These are phyloP conservation scores for Umbelopsis sp. DNA, from an alignment of 192 early-diverging fungal species.

Conservation along the genomic window DNA sequence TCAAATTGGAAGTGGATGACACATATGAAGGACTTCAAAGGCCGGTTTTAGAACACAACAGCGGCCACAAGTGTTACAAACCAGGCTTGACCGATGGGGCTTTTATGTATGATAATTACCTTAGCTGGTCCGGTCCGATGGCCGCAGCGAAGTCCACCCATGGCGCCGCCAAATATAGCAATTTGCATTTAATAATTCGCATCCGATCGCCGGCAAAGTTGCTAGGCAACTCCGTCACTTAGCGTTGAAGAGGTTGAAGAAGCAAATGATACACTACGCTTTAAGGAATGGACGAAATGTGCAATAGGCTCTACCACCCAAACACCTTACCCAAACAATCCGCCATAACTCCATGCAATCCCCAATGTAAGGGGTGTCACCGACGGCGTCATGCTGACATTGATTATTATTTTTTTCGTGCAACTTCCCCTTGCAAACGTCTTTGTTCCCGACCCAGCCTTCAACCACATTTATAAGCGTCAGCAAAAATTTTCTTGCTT, in stretches of 20 bases:
- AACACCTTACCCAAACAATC: too few species aligned
- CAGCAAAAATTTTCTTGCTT: conserved; percentile 7
- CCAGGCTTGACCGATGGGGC: too few species aligned
- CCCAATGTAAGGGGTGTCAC: not conserved
- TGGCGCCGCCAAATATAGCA: not conserved
- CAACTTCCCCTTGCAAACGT: conserved; percentile 2
- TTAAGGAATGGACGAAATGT: too few species aligned
- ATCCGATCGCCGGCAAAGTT: not conserved
- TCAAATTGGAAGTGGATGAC: not conserved
- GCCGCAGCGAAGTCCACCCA: not conserved
- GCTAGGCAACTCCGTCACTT: not conserved
- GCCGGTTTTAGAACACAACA: not conserved
- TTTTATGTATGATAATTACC: too few species aligned
- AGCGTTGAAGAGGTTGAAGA: not conserved
- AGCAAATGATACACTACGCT: too few species aligned
- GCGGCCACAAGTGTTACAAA: too few species aligned
- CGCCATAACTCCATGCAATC: too few species aligned
- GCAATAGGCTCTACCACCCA: too few species aligned
- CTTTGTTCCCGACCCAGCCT: not conserved
- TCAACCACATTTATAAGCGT: conserved; percentile 1
- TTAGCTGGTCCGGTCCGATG: too few species aligned
- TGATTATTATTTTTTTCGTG: not conserved
- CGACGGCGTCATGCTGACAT: conserved; percentile 1
- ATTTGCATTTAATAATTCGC: not conserved
- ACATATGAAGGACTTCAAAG: not conserved